phyloP scores from a whole-genome alignment of 306 rosid species.

The Cucurbita pepo region DNA sequence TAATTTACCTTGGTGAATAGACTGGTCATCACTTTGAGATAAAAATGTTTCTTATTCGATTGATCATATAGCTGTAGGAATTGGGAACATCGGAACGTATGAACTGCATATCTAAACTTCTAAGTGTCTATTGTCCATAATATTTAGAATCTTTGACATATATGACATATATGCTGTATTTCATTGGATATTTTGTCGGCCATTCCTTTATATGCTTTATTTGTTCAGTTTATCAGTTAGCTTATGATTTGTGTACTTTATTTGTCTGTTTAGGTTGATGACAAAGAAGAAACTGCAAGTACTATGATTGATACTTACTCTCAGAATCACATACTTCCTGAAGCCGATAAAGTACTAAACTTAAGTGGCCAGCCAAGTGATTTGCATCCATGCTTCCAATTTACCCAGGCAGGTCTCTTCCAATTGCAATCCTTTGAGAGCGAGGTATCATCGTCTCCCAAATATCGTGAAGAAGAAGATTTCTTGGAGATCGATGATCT shows the following conservation, averaged over 20 bases:
- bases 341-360: slow-evolving; percentile 4
- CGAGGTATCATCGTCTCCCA: slow-evolving; percentile 28
- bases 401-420: slow-evolving; percentile 18
- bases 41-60: not conserved
- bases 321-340: slow-evolving; percentile 12
- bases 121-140: not conserved
- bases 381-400: slow-evolving; percentile 25
- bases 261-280: slow-evolving; percentile 29
- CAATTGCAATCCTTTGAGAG: slow-evolving; percentile 23
- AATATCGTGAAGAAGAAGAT: slow-evolving; percentile 32
- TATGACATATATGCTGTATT: not conserved
- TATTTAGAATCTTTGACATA: not conserved
- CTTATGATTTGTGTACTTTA: not conserved
- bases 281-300: slow-evolving; percentile 40
- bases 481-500: slow-evolving; percentile 91
- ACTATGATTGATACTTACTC: slow-evolving; percentile 23
- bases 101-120: not conserved
- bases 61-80: not conserved
- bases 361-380: slow-evolving; percentile 23
- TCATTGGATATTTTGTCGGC: not conserved
- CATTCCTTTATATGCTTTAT: not conserved
- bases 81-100: not conserved
- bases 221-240: not conserved
- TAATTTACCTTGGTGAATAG: not conserved
- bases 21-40: not conserved